Base-by-base conservation (phyloP, 2,329 filamentous ascomycete genomes). In the Penicillium corylophilum region DNA sequence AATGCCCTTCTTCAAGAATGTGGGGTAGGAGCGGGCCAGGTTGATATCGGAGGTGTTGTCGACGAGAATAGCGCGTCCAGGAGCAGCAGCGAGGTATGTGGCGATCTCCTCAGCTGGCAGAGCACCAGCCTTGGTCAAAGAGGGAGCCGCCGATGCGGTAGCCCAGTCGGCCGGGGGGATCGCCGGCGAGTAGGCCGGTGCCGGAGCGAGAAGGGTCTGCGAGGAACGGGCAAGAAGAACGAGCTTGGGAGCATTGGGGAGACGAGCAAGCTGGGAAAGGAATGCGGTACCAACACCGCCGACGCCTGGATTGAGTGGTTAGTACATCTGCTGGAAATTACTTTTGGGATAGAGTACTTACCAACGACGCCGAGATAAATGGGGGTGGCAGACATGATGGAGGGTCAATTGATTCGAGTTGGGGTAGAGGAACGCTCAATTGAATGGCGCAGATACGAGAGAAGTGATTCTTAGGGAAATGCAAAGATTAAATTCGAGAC, bases 1-100 rank as follows among this genome's bases (percentile, higher is more conserved):
- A 72, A 99, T 86, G 12, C 92, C 93, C 57, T 85, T 83, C 65
- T 83, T 81, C 55, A 99, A 78, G 72, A 95, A 89, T 42, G 82
- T 72, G 1, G 94, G 92, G 73, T 99, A 99, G 26, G 83, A 76
- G 55, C 89, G 83, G 44, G 93, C 94, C 26, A 99, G 81, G 58
- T 88, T 86, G 64, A 93, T 87, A 62, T 90, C 92, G 74, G 89
- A 95, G 46, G 94, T 99, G 78, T 97, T 97, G 81, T 99, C 94
- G 60, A 99, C 86, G 26, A 99, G 79, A 40, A 99, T 80, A 39
- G 88, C 85, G 69, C 88, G 89, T 54, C 85, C 83, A 2, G 91
- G 90, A 1, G 90, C 88, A 39, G 82, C 82, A 53, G 85, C 82
- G 41, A 99, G 86, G 74, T 90, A 95, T 29, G 87, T 83, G 59